Percentiles rank a stretch among this genome's conserved stretches.
These are phyloP conservation scores for Wickerhamiella australiensis DNA, from an alignment of 805 yeast species.

Conservation along the genomic window DNA sequence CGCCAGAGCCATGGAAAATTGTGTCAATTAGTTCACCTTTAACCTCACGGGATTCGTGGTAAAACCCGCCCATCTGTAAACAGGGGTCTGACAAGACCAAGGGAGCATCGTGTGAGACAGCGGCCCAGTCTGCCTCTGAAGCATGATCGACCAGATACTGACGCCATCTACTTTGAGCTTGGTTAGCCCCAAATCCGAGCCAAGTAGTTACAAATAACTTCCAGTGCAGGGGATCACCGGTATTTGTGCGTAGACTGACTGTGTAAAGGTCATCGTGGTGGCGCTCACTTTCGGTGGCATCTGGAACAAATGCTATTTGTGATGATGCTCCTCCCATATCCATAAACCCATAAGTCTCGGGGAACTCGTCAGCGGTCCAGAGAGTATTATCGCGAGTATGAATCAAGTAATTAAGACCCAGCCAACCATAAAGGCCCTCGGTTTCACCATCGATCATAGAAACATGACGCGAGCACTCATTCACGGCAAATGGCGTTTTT, in stretches of 20 bases:
- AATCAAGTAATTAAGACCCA: conserved; percentile 74
- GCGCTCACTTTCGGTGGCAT: conserved; percentile 41
- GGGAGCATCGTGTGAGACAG: conserved; percentile 13
- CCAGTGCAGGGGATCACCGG: conserved; percentile 68
- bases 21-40: conserved; percentile 15
- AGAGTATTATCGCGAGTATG: conserved; percentile 34
- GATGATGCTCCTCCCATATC: conserved; percentile 99
- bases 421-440: conserved; percentile 94
- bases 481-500: conserved; percentile 42
- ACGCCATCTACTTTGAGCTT: conserved; percentile 68
- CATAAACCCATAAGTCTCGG: conserved; percentile 68
- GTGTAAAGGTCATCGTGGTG: conserved; percentile 65
- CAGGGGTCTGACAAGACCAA: conserved; percentile 58
- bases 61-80: conserved; percentile 45
- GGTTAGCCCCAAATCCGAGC: conserved; percentile 96
- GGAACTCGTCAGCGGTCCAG: conserved; percentile 21
- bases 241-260: conserved; percentile 50
- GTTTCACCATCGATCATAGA: conserved; percentile 86
- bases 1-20: conserved; percentile 60
- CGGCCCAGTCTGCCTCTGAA: conserved; percentile 10
- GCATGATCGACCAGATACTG: conserved; percentile 28
- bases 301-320: conserved; percentile 87
- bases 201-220: conserved; percentile 87
- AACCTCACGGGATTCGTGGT: neutral
- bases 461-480: conserved; percentile 56